phyloP scores from a whole-genome alignment of 352 stramenopile genomes.

The Globisporangium lucens region DNA sequence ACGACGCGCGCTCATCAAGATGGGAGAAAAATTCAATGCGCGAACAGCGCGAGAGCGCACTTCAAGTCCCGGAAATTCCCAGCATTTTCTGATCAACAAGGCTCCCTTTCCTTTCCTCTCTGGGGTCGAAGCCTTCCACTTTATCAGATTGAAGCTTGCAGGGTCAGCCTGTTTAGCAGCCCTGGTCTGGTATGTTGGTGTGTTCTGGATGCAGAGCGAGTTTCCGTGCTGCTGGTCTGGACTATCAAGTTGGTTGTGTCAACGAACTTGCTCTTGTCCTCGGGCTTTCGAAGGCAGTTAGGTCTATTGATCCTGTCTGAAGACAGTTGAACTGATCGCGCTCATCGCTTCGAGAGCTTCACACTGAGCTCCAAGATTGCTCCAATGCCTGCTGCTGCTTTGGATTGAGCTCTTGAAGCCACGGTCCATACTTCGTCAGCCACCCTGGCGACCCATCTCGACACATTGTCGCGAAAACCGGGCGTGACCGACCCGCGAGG shows the following conservation, averaged over 20 bases:
- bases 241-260: not conserved
- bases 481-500: not conserved
- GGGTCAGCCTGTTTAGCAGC: too few species aligned
- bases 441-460: not conserved
- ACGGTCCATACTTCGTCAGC: not conserved
- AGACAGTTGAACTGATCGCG: not conserved
- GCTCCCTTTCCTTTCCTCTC: not conserved
- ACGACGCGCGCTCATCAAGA: not conserved
- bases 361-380: not conserved
- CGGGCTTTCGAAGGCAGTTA: not conserved
- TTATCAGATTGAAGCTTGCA: not conserved
- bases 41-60: not conserved
- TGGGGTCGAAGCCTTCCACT: not conserved
- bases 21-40: not conserved
- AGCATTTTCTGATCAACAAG: not conserved
- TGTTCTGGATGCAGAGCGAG: not conserved
- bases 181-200: not conserved
- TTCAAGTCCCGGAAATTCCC: not conserved
- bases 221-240: not conserved
- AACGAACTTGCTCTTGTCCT: not conserved
- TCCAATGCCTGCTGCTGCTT: not conserved
- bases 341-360: not conserved
- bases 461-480: not conserved
- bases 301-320: not conserved
- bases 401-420: not conserved